Percentiles rank a stretch among this genome's conserved stretches.
Conservation (phyloP, 2,329 filamentous ascomycete species). For the Rasamsonia emersonii region DNA sequence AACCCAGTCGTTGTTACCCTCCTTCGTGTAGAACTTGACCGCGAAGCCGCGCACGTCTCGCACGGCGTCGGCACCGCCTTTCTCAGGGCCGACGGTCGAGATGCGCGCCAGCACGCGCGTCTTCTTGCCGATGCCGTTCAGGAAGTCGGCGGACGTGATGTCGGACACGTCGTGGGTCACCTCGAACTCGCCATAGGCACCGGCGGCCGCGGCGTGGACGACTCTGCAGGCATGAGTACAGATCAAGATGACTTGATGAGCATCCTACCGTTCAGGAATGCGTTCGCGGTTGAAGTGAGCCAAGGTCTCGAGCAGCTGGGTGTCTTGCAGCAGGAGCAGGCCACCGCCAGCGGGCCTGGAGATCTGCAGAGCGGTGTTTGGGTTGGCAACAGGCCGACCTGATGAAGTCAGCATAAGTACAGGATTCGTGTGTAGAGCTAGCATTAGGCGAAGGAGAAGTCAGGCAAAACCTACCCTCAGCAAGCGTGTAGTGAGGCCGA, state of each 20-base stretch:
- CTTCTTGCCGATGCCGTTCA: slow-evolving; percentile 48
- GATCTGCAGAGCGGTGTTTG: too few species aligned
- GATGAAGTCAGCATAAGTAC: too few species aligned
- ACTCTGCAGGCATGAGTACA: slow-evolving; percentile 23
- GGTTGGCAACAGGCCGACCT: too few species aligned
- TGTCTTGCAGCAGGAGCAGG: slow-evolving; percentile 44
- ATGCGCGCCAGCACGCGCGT: slow-evolving; percentile 41
- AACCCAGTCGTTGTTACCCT: slow-evolving; percentile 30
- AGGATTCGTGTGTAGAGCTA: too few species aligned
- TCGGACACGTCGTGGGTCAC: slow-evolving; percentile 51
- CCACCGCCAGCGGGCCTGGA: too few species aligned
- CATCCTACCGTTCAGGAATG: slow-evolving; percentile 44
- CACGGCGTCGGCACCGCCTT: slow-evolving; percentile 40
- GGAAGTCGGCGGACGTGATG: slow-evolving; percentile 47
- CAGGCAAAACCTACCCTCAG: too few species aligned
- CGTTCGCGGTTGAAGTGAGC: slow-evolving; percentile 51
- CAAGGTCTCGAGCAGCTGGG: slow-evolving; percentile 48
- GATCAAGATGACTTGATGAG: slow-evolving; percentile 15
- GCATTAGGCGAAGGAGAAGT: too few species aligned
- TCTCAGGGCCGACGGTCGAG: slow-evolving; percentile 40
- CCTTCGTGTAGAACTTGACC: slow-evolving; percentile 45
- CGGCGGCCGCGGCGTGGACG: slow-evolving; percentile 52
- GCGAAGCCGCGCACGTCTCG: slow-evolving; percentile 44
- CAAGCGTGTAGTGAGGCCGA: too few species aligned
- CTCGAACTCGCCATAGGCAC: slow-evolving; percentile 53